These are phyloP conservation scores for Rhodomyrtus tomentosa DNA, from an alignment of 345 rosid species.

Conservation along the genomic window DNA sequence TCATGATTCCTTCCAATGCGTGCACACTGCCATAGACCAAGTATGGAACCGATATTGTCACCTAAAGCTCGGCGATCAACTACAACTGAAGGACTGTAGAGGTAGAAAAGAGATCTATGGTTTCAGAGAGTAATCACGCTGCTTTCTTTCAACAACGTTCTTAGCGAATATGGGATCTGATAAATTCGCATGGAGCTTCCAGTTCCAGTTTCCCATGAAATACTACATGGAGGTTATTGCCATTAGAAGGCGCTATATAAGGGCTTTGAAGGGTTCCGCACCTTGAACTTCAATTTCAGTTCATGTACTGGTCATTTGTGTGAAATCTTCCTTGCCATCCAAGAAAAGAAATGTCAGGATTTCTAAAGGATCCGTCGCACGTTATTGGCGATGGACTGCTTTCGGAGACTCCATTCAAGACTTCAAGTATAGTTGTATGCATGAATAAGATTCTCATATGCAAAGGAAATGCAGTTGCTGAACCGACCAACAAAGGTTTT, in stretches of 20 bases:
- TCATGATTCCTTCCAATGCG: neutral
- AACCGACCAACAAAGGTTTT: neutral
- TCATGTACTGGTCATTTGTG: too few relatives aligned
- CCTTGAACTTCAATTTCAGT: neutral
- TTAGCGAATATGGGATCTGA: neutral
- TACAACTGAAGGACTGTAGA: neutral
- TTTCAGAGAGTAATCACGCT: neutral
- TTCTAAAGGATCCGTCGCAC: too few relatives aligned
- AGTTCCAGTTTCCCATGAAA: neutral
- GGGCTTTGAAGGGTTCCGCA: neutral
- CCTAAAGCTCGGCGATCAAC: neutral
- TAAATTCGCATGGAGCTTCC: neutral
- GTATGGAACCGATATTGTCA: neutral
- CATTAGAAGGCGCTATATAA: neutral
- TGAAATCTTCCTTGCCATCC: too few relatives aligned
- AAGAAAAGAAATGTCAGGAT: too few relatives aligned
- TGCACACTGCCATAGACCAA: neutral
- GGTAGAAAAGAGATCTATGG: neutral
- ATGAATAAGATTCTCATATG: too few relatives aligned
- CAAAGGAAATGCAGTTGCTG: neutral
- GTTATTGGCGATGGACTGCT: too few relatives aligned
- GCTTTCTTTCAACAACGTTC: neutral
- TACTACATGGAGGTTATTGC: neutral
- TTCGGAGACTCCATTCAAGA: too few relatives aligned
- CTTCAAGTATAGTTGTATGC: too few relatives aligned